Evolutionary conservation across 1,139 yeast species (phyloP), one percentile per base, ranked within the genome.

Genomic region (Pneumocystis canis): DNA sequence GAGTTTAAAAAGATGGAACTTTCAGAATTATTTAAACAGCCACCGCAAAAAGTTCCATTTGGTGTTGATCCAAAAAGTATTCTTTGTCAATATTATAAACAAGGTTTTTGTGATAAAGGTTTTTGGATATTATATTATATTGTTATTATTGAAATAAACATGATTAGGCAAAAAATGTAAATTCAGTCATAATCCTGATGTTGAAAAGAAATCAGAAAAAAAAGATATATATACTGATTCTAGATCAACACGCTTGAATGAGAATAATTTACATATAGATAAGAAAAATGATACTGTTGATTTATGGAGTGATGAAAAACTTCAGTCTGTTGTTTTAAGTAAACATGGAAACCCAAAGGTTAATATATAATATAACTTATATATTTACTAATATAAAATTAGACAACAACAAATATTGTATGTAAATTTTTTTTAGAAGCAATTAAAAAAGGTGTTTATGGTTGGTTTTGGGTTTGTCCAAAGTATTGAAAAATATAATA

Each of bases 401-500:
- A 84, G 73, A 89, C 97, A 16, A 89, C 97, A 33, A 94, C 99
- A 1, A 97, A 92, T 67, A 94, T 82, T 68, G 89, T 94, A 60
- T 94, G 99, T 81, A 92, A 90, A 74, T 84, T 75, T 75, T 94
- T 94, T 76, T 87, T 92, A 70, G 96, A 89, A 66, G 98, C 98
- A 0, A 97, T 94, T 66, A 98, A 94, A 73, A 89, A 89, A 72
- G 94, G 95, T 64, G 90, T 92, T 73, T 92, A 94, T 73, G 98
- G 99, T 70, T 92, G 98, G 98, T 90, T 92, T 76, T 92, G 98
- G 99, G 81, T 82, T 39, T 92, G 99, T 78, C 99, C 98, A 47
- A 88, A 88, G 70, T 92, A 92, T 57, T 61, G 14, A 20, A 32
- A 59, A 32, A 39, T 25, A 14, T 25, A 59, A 25, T 25, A 39